Conservation (phyloP, 225 moss, liverwort and hornwort species). For the Physcomitrium patens region DNA sequence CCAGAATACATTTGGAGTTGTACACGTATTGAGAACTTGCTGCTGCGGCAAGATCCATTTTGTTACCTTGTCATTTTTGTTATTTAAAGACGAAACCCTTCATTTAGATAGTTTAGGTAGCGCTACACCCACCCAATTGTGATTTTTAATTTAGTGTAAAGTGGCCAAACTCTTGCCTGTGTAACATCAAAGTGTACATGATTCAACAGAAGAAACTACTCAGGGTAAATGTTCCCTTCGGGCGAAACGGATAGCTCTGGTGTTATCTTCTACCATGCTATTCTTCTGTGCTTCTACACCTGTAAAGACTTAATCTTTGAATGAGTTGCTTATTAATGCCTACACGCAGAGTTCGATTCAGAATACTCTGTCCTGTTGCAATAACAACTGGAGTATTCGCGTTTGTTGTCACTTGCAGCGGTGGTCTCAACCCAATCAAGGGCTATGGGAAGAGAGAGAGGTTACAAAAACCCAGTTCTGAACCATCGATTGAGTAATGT, state of each 20-base stretch:
- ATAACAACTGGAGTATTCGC: too few species aligned
- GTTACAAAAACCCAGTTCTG: too few species aligned
- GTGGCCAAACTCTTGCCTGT: constrained; percentile 44
- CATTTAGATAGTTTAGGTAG: constrained; percentile 44
- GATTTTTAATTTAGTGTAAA: constrained; percentile 52
- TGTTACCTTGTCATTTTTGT: constrained; percentile 45
- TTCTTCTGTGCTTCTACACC: background rate
- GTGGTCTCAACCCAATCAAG: too few species aligned
- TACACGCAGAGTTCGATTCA: too few species aligned
- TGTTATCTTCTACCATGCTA: background rate
- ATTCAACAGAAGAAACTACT: constrained; percentile 45
- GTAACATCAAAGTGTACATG: constrained; percentile 55
- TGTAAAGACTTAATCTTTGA: too few species aligned
- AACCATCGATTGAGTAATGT: too few species aligned
- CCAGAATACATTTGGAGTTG: constrained; percentile 30
- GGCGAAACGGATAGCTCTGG: constrained; percentile 18
- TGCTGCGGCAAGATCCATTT: constrained; percentile 31
- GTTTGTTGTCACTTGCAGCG: too few species aligned
- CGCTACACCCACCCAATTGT: constrained; percentile 38
- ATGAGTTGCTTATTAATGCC: too few species aligned
- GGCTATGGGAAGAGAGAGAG: too few species aligned
- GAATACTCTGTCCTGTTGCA: too few species aligned
- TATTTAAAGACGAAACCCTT: constrained; percentile 27
- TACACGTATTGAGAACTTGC: constrained; percentile 43
- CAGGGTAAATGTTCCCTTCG: constrained; percentile 38